These are phyloP conservation scores for Echium plantagineum DNA, from an alignment of 257 asterid genomes.

Conservation along the genomic window DNA sequence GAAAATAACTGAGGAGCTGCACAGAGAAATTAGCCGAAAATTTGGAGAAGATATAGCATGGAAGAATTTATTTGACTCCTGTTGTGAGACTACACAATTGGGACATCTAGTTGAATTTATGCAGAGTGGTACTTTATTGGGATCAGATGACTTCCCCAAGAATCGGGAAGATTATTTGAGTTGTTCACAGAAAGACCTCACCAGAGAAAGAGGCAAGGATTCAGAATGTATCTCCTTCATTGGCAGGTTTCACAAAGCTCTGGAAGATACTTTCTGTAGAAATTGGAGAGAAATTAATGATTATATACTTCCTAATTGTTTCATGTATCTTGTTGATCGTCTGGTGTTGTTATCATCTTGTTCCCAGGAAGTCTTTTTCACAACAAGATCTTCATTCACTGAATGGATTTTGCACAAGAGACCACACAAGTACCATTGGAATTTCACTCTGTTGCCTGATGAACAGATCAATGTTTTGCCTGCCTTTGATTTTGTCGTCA, in stretches of 20 bases:
- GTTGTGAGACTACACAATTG: neutral
- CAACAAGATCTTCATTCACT: conserved; percentile 33
- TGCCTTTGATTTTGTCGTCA: conserved; percentile 7
- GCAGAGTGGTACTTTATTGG: too few relatives aligned
- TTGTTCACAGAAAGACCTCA: too few relatives aligned
- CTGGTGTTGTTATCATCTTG: conserved; percentile 31
- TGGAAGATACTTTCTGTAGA: conserved; percentile 23
- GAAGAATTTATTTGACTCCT: conserved; percentile 29
- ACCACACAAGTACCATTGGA: conserved; percentile 10
- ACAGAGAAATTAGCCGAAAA: conserved; percentile 13
- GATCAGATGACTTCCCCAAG: too few relatives aligned
- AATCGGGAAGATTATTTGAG: too few relatives aligned
- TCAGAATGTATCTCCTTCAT: conserved; percentile 4
- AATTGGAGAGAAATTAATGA: conserved; percentile 21
- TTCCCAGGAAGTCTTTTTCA: conserved; percentile 21
- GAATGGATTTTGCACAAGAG: conserved; percentile 26
- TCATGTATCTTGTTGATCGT: conserved; percentile 20
- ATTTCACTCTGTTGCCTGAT: too few relatives aligned
- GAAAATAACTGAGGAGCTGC: conserved; percentile 14
- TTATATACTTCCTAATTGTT: conserved; percentile 40
- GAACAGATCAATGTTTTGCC: neutral
- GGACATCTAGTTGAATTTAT: neutral
- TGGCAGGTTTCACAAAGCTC: conserved; percentile 15
- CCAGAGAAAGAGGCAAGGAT: neutral
- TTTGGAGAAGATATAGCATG: conserved; percentile 12